Conservation (phyloP, 1,139 yeast species). For the Pichia norvegensis region DNA sequence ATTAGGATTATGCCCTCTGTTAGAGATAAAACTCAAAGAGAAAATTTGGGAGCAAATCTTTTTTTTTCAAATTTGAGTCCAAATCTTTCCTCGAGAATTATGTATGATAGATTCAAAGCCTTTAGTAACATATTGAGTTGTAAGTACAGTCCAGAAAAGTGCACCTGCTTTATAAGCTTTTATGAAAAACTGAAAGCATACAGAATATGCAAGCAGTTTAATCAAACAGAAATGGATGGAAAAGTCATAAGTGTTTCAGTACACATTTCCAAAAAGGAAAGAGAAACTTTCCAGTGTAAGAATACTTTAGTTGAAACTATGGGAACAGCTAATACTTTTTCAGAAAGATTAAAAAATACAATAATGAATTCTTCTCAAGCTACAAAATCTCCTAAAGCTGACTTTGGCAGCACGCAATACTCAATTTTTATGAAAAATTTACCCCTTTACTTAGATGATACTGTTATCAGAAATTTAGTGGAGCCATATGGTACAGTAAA, state of each 20-base stretch:
- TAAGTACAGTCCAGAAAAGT: conserved; percentile 34
- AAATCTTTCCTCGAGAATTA: conserved; percentile 32
- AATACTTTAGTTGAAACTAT: background rate
- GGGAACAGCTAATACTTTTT: background rate
- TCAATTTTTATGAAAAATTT: conserved; percentile 40
- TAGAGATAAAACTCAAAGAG: conserved; percentile 30
- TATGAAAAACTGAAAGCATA: conserved; percentile 34
- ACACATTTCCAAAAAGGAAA: conserved; percentile 35
- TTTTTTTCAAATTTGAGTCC: conserved; percentile 35
- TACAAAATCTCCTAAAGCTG: background rate
- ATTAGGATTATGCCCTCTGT: conserved; percentile 47
- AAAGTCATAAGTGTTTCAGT: conserved; percentile 32
- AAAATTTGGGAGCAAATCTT: conserved; percentile 32
- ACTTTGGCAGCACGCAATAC: conserved; percentile 25
- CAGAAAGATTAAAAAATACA: background rate
- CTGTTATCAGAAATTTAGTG: conserved; percentile 31
- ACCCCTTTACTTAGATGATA: conserved; percentile 33
- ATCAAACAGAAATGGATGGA: conserved; percentile 26
- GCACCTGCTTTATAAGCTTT: conserved; percentile 40
- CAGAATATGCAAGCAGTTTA: conserved; percentile 32
- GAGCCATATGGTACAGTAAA: conserved; percentile 35
- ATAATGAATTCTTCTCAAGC: background rate
- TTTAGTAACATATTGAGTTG: conserved; percentile 40
- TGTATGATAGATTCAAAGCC: conserved; percentile 36
- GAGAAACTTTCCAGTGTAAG: conserved; percentile 15